phyloP scores from a whole-genome alignment of 108 stramenopile species.

The Parietichytrium sp. region DNA sequence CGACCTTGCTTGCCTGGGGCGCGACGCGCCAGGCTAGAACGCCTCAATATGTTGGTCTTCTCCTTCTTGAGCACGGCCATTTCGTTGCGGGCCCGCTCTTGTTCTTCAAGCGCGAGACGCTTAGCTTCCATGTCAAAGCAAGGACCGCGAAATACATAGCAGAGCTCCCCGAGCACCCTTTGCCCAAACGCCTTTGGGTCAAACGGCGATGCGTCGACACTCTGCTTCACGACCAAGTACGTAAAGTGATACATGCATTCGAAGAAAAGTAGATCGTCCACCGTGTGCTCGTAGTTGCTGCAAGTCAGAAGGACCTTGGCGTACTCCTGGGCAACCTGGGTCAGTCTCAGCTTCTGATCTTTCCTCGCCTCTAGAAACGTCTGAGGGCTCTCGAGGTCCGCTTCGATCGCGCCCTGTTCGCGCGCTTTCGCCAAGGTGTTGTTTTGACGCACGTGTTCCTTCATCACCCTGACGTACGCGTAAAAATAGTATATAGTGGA shows the following conservation, averaged over 20 bases:
- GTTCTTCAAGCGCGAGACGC: neutral
- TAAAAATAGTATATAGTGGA: constrained; percentile 32
- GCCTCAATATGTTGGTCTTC: neutral
- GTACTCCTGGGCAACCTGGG: neutral
- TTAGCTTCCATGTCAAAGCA: constrained; percentile 25
- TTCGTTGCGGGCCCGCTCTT: neutral
- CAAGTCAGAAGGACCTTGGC: neutral
- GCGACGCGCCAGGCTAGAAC: neutral
- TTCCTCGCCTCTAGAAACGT: neutral
- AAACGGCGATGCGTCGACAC: constrained; percentile 13
- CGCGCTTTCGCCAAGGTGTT: neutral
- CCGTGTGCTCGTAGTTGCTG: constrained; percentile 17
- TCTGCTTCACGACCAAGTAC: neutral
- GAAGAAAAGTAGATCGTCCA: neutral
- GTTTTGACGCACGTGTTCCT: neutral
- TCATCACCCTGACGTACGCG: neutral
- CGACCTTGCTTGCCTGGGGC: too few species aligned
- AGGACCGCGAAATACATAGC: constrained; percentile 26
- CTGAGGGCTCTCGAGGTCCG: neutral
- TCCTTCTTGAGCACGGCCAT: neutral
- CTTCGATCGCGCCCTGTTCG: neutral
- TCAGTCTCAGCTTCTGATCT: neutral
- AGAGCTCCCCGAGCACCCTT: neutral
- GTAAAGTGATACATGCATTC: constrained; percentile 16
- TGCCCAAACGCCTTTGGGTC: neutral